phyloP scores from a whole-genome alignment of 768 basidiomycete genomes.

The Punctularia strigosozonata region DNA sequence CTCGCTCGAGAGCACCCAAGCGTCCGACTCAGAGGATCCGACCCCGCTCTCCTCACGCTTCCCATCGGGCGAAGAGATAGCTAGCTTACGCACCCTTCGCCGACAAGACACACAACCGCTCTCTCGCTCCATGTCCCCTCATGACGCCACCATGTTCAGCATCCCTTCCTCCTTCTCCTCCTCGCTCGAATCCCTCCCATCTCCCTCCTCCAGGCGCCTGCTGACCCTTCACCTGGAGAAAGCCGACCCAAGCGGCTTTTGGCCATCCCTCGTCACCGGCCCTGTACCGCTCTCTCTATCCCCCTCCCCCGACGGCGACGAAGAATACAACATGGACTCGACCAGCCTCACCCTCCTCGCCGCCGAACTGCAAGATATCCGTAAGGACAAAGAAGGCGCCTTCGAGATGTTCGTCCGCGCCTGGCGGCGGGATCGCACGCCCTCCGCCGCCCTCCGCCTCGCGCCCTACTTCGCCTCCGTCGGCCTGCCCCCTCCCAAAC shows the following conservation, averaged over 20 bases:
- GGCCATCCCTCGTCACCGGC: constrained; percentile 73
- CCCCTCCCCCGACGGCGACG: constrained; percentile 36
- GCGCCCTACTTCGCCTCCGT: constrained; percentile 63
- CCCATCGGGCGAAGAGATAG: constrained; percentile 40
- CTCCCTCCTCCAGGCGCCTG: constrained; percentile 46
- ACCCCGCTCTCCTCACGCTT: constrained; percentile 53
- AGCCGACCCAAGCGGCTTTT: constrained; percentile 64
- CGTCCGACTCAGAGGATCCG: constrained; percentile 68
- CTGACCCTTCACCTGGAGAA: constrained; percentile 76
- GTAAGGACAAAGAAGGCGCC: constrained; percentile 63
- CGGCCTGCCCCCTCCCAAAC: constrained; percentile 17
- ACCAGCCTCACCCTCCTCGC: constrained; percentile 67
- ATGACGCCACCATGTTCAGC: constrained; percentile 35
- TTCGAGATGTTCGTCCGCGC: constrained; percentile 77
- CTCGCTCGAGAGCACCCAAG: constrained; percentile 62
- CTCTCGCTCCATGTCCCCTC: constrained; percentile 49
- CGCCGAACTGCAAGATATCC: constrained; percentile 62
- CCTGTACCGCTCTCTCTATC: constrained; percentile 56
- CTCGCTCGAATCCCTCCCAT: constrained; percentile 64
- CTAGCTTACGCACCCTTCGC: constrained; percentile 2
- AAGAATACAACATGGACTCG: constrained; percentile 76
- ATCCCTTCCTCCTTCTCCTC: constrained; percentile 64
- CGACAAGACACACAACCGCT: constrained; percentile 12
- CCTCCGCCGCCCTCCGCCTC: constrained; percentile 68
- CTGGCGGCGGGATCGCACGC: constrained; percentile 68